phyloP scores from a whole-genome alignment of 805 yeast species.

The Candida ficus region DNA sequence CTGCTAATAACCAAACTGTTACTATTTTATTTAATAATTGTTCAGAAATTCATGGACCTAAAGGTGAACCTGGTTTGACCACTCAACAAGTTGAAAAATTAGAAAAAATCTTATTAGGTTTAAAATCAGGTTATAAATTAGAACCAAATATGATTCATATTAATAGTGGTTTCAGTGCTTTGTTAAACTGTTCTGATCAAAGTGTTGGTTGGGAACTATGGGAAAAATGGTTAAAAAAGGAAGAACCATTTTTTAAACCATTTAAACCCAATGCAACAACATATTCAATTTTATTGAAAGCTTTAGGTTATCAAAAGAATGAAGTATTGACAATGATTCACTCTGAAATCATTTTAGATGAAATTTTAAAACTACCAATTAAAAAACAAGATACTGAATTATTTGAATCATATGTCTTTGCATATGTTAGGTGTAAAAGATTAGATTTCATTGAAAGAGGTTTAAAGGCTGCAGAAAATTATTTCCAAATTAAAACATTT shows the following conservation, averaged over 20 bases:
- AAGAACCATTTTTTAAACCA: slow-evolving; percentile 15
- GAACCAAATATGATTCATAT: slow-evolving; percentile 35
- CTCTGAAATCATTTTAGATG: slow-evolving; percentile 12
- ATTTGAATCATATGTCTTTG: slow-evolving; percentile 16
- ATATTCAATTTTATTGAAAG: slow-evolving; percentile 23
- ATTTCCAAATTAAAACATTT: slow-evolving; percentile 15
- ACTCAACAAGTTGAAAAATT: slow-evolving; percentile 30
- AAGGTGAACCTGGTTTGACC: slow-evolving; percentile 25
- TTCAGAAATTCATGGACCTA: slow-evolving; percentile 26
- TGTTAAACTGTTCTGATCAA: slow-evolving; percentile 36
- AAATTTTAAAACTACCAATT: slow-evolving; percentile 10
- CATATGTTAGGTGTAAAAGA: slow-evolving; percentile 14
- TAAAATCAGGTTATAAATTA: slow-evolving; percentile 24
- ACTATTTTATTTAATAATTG: slow-evolving; percentile 44
- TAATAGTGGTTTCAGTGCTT: slow-evolving; percentile 41
- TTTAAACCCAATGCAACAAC: slow-evolving; percentile 32
- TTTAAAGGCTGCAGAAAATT: slow-evolving; percentile 13
- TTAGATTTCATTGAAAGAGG: slow-evolving; percentile 16
- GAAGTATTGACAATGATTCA: slow-evolving; percentile 7
- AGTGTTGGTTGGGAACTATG: slow-evolving; percentile 34
- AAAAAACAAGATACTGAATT: slow-evolving; percentile 14
- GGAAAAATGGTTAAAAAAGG: slow-evolving; percentile 24
- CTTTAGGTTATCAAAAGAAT: slow-evolving; percentile 13
- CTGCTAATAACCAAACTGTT: slow-evolving; percentile 42
- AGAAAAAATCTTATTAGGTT: slow-evolving; percentile 27